Evolutionary conservation across 2,329 filamentous ascomycete genomes (phyloP), one percentile per base, ranked within the genome.

Genomic region (Spiromastix sp.): DNA sequence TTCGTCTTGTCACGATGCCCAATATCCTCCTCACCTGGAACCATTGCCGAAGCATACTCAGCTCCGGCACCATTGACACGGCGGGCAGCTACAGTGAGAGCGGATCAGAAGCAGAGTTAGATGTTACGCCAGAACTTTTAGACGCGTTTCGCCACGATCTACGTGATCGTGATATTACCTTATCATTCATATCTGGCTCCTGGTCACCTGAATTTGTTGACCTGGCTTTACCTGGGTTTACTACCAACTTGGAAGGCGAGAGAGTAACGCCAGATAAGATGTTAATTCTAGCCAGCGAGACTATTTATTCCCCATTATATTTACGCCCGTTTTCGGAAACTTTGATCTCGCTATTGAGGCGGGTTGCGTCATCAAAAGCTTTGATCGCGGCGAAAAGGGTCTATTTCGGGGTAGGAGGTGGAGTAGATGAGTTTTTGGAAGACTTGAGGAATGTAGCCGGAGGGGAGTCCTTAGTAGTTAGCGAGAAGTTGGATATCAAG

Each of bases 381-480:
- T 57, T 78, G 38, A 61, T 80, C 4, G 76, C 72, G 6, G 76
- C 76, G 2, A 80, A 80, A 56, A 65, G 70, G 43, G 68, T 79
- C 26, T 80, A 80, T 55, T 80, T 80, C 48, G 76, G 76, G 1
- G 75, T 80, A 19, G 76, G 76, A 1, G 76, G 76, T 2, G 75
- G 74, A 19, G 71, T 79, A 7, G 72, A 78, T 55, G 73, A 72
- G 22, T 74, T 80, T 44, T 45, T 62, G 30, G 42, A 47, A 12
- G 53, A 56, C 11, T 24, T 62, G 30, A 40, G 44, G 27, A 46
- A 46, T 10, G 42, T 60, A 5, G 6, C 28, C 21, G 37, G 48
- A 41, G 40, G 42, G 4, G 39, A 46, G 38, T 37, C 43, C 36
- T 19, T 61, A 37, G 43, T 48, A 16, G 52, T 57, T 12, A 49